Conservation (phyloP, 2,329 filamentous ascomycete genomes). For the Epichloe scottii region DNA sequence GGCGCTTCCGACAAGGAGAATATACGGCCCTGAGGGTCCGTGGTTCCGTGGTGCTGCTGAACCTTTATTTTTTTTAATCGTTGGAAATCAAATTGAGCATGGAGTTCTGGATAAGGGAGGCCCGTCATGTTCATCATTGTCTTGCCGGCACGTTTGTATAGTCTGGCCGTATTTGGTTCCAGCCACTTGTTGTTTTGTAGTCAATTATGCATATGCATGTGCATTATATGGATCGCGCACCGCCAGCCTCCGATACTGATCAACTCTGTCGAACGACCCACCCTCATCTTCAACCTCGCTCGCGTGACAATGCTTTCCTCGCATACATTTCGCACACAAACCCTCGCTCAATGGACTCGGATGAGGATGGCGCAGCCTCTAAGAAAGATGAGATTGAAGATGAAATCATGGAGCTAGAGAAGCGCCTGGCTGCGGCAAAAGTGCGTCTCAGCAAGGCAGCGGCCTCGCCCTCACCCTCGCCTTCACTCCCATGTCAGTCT, state of each 20-base stretch:
- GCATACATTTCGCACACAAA: background rate
- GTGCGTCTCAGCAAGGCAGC: slow-evolving; percentile 22
- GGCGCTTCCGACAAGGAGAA: slow-evolving; percentile 38
- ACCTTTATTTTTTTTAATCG: background rate
- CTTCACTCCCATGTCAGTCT: background rate
- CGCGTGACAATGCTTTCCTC: no score
- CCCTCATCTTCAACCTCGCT: background rate
- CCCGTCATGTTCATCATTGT: background rate
- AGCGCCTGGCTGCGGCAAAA: slow-evolving; percentile 33
- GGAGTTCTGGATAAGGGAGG: slow-evolving; percentile 11
- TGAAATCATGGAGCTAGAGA: slow-evolving; percentile 49
- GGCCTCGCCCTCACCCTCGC: background rate
- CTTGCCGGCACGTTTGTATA: background rate
- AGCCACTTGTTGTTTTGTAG: background rate
- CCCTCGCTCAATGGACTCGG: slow-evolving; percentile 16
- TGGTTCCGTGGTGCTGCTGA: background rate
- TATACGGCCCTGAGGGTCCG: slow-evolving; percentile 21
- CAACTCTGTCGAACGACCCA: background rate
- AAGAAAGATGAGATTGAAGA: slow-evolving; percentile 24
- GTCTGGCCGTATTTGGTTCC: background rate
- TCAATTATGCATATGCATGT: background rate
- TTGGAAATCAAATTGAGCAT: slow-evolving; percentile 8
- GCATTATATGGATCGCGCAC: no score
- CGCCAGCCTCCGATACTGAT: background rate
- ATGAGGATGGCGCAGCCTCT: slow-evolving; percentile 9